Conservation (phyloP, 306 rosid genomes). For the Sophora flavescens region DNA sequence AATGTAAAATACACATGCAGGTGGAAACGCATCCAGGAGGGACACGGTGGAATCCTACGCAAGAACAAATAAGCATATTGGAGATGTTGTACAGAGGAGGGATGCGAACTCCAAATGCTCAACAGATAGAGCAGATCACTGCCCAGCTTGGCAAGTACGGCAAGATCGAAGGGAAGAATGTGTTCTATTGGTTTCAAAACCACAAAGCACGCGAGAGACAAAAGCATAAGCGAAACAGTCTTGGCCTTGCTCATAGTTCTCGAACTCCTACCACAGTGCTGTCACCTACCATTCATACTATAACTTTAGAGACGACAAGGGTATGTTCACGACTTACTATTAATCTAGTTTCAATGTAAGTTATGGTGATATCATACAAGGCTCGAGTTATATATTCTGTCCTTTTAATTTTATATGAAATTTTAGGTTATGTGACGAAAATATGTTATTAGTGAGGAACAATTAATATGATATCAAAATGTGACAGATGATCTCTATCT, state of each 20-base stretch:
- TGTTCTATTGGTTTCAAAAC: constrained; percentile 95
- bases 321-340: constrained; percentile 25
- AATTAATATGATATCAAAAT: too few species aligned
- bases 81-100: constrained; percentile 87
- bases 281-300: constrained; percentile 42
- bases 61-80: constrained; percentile 90
- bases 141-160: constrained; percentile 83
- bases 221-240: constrained; percentile 78
- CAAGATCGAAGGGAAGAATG: constrained; percentile 94
- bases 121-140: constrained; percentile 85
- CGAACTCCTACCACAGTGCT: constrained; percentile 42
- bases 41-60: constrained; percentile 94
- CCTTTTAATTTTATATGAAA: too few species aligned
- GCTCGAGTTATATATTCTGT: too few species aligned
- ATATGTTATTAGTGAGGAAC: too few species aligned
- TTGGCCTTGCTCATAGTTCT: constrained; percentile 64
- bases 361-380: too few species aligned
- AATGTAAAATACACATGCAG: constrained; percentile 23
- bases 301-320: constrained; percentile 49
- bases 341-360: background rate
- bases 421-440: too few species aligned
- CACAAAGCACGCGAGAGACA: constrained; percentile 96
- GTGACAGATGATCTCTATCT: too few species aligned
- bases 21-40: constrained; percentile 88
- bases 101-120: constrained; percentile 92